A percentile compares a stretch with the other conserved stretches of the same genome.
These are phyloP conservation scores for Trichoderma sp. DNA, from an alignment of 2,329 filamentous ascomycete species.

Conservation along the genomic window DNA sequence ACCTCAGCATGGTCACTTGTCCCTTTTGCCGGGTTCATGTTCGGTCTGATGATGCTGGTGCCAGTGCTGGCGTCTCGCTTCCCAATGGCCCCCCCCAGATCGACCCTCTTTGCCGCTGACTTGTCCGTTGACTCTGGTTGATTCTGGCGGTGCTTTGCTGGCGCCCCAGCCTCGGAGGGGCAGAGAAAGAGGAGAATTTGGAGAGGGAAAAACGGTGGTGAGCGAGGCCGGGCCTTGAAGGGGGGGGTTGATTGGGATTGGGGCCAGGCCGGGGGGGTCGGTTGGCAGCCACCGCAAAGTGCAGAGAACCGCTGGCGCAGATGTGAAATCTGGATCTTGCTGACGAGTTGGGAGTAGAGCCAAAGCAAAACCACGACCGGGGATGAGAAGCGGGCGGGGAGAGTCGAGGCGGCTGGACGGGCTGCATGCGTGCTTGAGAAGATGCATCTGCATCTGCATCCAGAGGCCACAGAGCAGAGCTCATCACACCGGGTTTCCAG, in stretches of 20 bases:
- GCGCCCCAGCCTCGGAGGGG: neutral
- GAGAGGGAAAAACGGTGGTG: neutral
- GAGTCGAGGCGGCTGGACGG: neutral
- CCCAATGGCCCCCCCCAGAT: slow-evolving; percentile 4
- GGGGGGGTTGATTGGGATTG: neutral
- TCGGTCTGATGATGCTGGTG: neutral
- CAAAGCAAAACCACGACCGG: neutral
- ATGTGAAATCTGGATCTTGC: neutral
- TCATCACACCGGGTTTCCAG: slow-evolving; percentile 1
- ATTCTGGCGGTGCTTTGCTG: slow-evolving; percentile 4
- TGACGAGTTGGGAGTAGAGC: neutral
- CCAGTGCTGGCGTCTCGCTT: slow-evolving; percentile 11
- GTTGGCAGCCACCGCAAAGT: neutral
- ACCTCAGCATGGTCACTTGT: neutral
- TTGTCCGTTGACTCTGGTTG: neutral
- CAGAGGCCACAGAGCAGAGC: neutral
- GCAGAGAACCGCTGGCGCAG: neutral
- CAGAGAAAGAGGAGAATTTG: neutral
- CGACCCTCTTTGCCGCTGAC: neutral
- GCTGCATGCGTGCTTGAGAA: slow-evolving; percentile 2
- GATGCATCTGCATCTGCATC: neutral
- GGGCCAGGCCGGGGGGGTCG: neutral
- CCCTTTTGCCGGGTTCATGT: neutral
- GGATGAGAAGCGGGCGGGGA: neutral
- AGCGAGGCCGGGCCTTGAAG: neutral